Evolutionary conservation across 371 early-diverging fungal genomes (phyloP), one percentile per base, ranked within the genome.

Genomic region (Rhizopus sp.): DNA sequence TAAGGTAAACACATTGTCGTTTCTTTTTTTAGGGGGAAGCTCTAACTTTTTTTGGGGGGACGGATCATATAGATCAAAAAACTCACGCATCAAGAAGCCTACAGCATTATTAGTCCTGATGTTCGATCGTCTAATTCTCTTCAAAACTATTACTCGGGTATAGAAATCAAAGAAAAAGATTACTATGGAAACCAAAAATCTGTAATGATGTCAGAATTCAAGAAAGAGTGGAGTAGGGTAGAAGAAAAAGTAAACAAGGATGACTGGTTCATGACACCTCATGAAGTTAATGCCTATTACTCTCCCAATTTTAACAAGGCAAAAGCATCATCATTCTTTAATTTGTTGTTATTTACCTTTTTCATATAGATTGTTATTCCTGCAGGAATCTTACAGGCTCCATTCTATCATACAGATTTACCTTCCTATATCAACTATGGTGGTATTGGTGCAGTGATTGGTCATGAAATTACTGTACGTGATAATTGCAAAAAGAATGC

Each of bases 281-380:
- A 78, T 39, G 82, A 78, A 15, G 86, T 85, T 33, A 86, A 88
- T 59, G 86, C 85, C 9, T 88, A 83, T 51, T 86, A 82, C 55
- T 72, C 64, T n/a, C 77, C 77, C 2, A 55, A 61, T 3, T 55
- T 60, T 39, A 84, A 86, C 52, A 77, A 80, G 50, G 64, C 62
- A 56, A 40, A 32, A 40, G 16, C 7, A 13, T 2, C 33, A 29
- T 45, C 31, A 13, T 40, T 53, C 16, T 54, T 42, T n/a, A 50
- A 9, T 12, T 12, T 32, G 42, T 42, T 12, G 17, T 41, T 44
- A 37, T 13, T 47, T 52, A 53, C 17, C 35, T 33, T 37, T n/a
- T 49, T 45, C 31, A 31, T 34, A 23, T 33, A 70, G 62, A 79
- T 88, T 23, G 81, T 80, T 4, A 72, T 88, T 17, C 86, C 84